Conservation (phyloP, 805 yeast species). For the Ogataea ramenticola region DNA sequence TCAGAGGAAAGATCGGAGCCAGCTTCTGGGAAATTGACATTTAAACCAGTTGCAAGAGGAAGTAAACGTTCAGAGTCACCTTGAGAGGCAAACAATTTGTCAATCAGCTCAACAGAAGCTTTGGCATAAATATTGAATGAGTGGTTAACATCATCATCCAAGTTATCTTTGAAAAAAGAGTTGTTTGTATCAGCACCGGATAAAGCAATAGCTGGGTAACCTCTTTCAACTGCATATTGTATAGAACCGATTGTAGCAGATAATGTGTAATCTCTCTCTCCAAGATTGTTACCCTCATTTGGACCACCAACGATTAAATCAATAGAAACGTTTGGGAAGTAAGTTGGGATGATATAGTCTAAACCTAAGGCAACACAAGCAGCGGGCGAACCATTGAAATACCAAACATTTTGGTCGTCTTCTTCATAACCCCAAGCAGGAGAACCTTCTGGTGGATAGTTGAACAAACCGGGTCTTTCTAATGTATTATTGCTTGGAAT, state of each 20-base stretch:
- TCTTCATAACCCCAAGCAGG: slow-evolving; percentile 52
- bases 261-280: slow-evolving; percentile 33
- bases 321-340: slow-evolving; percentile 34
- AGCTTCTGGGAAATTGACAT: slow-evolving; percentile 42
- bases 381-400: slow-evolving; percentile 51
- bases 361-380: slow-evolving; percentile 42
- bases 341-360: slow-evolving; percentile 38
- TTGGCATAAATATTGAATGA: slow-evolving; percentile 39
- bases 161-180: slow-evolving; percentile 39
- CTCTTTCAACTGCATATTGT: slow-evolving; percentile 40
- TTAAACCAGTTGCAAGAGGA: slow-evolving; percentile 38
- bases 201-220: slow-evolving; percentile 42
- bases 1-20: slow-evolving; percentile 28
- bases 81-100: slow-evolving; percentile 29
- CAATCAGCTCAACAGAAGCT: slow-evolving; percentile 32
- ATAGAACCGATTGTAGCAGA: slow-evolving; percentile 50
- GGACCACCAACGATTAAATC: slow-evolving; percentile 48
- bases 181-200: slow-evolving; percentile 45
- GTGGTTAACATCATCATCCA: slow-evolving; percentile 32
- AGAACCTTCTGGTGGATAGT: slow-evolving; percentile 38
- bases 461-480: slow-evolving; percentile 39
- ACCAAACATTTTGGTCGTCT: slow-evolving; percentile 38
- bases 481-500: slow-evolving; percentile 33
- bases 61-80: slow-evolving; percentile 31
- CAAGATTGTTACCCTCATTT: slow-evolving; percentile 43